Evolutionary conservation across 805 yeast genomes (phyloP), one percentile per base, ranked within the genome.

Genomic region (Candida arabinofermentans): DNA sequence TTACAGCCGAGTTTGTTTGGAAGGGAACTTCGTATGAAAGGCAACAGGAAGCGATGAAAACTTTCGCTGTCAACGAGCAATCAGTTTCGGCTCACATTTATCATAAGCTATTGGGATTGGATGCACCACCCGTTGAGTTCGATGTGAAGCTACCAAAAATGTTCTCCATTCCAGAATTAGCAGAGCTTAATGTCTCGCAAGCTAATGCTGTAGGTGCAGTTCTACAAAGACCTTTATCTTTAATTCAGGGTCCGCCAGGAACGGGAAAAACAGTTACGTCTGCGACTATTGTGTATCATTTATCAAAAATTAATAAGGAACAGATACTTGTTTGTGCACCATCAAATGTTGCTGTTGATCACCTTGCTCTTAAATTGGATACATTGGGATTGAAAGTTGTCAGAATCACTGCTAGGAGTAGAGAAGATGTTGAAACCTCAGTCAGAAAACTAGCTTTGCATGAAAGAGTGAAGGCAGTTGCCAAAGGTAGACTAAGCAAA

Each of bases 181-280:
- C 87, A 0, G 77, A 76, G 40, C 69, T 90, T 49, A 90, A 90
- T 59, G 71, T 68, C 7, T 86, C 96, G 2, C 97, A 90, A 61
- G 74, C 75, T 2, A 77, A 75, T 53, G 96, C 97, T 0, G 88
- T 90, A 21, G 69, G 73, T 39, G 63, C 72, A 9, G 95, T 83
- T 0, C 61, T 88, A 43, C 75, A 74, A 53, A 70, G 79, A 49
- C 96, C 95, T 2, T 67, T 89, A 34, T 77, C 93, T 5, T 70
- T 88, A 50, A 87, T 88, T 47, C 96, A 90, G 61, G 97, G 97
- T 14, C 97, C 97, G 8, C 97, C 97, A 3, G 96, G 96, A 49
- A 90, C 97, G 0, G 97, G 97, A 59, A 90, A 90, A 58, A 90
- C 97, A 1, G 95, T 87, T 13, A 89, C 96, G 0, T 87, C 96